Evolutionary conservation across 352 stramenopile genomes (phyloP).

Genomic region (Thalassiosira hispida): DNA sequence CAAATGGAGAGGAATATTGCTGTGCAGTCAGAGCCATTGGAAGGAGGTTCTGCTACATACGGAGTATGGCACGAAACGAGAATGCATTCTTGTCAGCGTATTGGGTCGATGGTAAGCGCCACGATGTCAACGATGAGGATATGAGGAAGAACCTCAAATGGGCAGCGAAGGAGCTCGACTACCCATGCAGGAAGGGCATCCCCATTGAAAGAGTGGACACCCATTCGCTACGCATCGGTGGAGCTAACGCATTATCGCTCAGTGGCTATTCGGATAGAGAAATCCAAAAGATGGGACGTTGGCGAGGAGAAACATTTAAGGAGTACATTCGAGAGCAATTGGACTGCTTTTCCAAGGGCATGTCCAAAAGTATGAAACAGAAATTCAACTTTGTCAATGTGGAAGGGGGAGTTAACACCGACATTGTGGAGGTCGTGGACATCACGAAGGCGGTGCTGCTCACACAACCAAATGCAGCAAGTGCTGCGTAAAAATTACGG

Average conservation of each 20-base stretch:
- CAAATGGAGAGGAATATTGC: not conserved
- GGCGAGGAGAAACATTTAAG: conserved; percentile 24
- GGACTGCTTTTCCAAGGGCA: conserved; percentile 10
- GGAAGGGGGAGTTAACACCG: not conserved
- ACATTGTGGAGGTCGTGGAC: not conserved
- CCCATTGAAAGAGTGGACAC: conserved; percentile 27
- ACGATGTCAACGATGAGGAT: too few relatives aligned
- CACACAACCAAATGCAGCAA: not conserved
- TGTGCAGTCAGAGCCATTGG: conserved; percentile 17
- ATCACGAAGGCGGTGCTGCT: not conserved
- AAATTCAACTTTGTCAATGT: not conserved
- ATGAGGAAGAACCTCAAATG: not conserved
- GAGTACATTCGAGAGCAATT: conserved; percentile 38
- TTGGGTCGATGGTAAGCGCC: not conserved
- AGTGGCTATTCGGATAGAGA: conserved; percentile 11
- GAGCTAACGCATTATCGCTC: conserved; percentile 20
- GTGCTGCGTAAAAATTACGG: not conserved
- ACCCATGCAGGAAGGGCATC: conserved; percentile 15
- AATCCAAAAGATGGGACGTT: conserved; percentile 44
- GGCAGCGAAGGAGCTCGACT: not conserved
- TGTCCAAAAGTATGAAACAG: conserved; percentile 13
- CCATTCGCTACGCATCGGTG: conserved; percentile 31
- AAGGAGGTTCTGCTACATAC: too few relatives aligned
- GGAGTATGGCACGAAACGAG: too few relatives aligned
- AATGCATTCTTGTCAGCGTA: not conserved